phyloP scores from a whole-genome alignment of 768 basidiomycete species.

The Daedaleopsis nitida region DNA sequence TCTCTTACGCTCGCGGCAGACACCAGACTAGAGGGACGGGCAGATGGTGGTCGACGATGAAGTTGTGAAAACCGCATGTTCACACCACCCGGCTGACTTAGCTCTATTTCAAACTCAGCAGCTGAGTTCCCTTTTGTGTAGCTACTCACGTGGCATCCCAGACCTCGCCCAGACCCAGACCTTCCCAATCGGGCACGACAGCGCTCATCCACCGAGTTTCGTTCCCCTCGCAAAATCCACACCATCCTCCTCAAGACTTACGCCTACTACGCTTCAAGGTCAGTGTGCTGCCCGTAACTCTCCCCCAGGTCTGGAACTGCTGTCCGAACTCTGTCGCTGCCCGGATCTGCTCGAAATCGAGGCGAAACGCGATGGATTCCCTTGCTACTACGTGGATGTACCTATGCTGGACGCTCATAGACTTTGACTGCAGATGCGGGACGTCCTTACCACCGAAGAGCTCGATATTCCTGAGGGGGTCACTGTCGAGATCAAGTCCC shows the following conservation, averaged over 20 bases:
- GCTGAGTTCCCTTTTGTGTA: conserved; percentile 5
- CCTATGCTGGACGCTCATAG: conserved; percentile 26
- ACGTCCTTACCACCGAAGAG: conserved; percentile 92
- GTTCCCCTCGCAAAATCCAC: conserved; percentile 22
- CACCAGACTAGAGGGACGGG: conserved; percentile 20
- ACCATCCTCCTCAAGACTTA: conserved; percentile 35
- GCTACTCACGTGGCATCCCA: background rate
- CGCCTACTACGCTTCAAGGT: conserved; percentile 30
- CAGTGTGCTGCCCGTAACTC: conserved; percentile 20
- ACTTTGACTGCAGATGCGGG: conserved; percentile 70
- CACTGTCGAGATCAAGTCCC: conserved; percentile 85
- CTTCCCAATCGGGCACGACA: conserved; percentile 23
- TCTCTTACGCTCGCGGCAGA: conserved; percentile 30
- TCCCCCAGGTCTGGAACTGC: background rate
- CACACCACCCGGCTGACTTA: conserved; percentile 17
- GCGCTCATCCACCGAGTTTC: conserved; percentile 17
- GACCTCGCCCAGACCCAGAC: conserved; percentile 23
- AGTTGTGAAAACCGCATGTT: conserved; percentile 32
- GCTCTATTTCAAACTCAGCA: conserved; percentile 37
- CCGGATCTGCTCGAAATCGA: conserved; percentile 3
- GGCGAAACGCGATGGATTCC: conserved; percentile 41
- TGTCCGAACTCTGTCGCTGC: background rate
- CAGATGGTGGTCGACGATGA: conserved; percentile 50
- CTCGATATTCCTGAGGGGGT: conserved; percentile 87
- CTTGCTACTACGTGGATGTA: conserved; percentile 34